Base-by-base conservation (phyloP, 1,284 basidiomycete species). In the Cutaneotrichosporon sp. region DNA sequence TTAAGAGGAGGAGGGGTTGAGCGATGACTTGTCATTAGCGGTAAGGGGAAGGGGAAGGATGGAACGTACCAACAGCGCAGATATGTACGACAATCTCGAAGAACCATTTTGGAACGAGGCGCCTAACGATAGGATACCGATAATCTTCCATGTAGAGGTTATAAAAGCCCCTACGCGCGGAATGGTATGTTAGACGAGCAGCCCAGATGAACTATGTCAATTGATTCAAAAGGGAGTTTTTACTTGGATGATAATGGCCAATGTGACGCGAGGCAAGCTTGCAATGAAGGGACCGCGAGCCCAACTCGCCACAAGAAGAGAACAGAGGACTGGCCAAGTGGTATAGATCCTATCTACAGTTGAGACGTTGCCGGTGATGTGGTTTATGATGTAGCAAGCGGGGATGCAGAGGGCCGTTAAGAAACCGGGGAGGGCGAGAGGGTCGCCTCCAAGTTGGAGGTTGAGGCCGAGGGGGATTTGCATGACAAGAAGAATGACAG, bases 161-260 rank as follows among this genome's bases (percentile, higher is more conserved):
- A 79, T 94, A 95, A 36, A 97, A 84, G 6, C 91, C 94, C 61
- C 95, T 84, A 31, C 92, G 84, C 78, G 87, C 88, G 0, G 93
- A 90, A 76, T 97, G 93, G 74, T 90, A 92, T 6, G 86, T 87
- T 56, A 97, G 81, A 53, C 93, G 87, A 16, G 68, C 61, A 1
- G 70, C 90, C 90, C 90, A 92, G 10, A 83, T 62, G 5, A 82
- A 67, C 85, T 87, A 22, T 8, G 32, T 60, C 16, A 40, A 26
- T 50, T 0, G 30, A 2, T 16, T 55, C 38, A 62, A 56, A 14
- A 5, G 2, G 31, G 6, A 55, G 30, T 9, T 14, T 13, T 14
- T 13, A 56, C 57, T 38, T 88, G 84, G 32, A 94, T 76, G 0
- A 72, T 81, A 10, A 91, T 78, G 86, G 94, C 90, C 61, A 93